Evolutionary conservation across 768 basidiomycete genomes (phyloP), one percentile per base, ranked within the genome.

Genomic region (Tricholoma furcatifolium): DNA sequence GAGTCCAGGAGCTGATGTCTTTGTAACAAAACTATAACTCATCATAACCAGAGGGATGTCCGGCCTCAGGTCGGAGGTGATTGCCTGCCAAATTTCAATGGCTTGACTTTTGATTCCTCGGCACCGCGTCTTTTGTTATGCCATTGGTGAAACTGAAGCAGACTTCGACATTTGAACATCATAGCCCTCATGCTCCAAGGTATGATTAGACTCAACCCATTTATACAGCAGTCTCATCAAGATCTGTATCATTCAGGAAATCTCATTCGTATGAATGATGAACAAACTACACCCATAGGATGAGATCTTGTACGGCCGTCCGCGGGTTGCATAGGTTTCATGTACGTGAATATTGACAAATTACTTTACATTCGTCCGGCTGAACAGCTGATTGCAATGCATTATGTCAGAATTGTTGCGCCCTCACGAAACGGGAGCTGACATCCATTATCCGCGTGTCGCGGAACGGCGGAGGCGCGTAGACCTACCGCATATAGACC

Each of bases 291-390:
- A 18, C 31, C 24, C 18, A 34, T 7, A 40, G n/a, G 34, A 24
- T 23, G 34, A 48, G 42, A 51, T 21, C 49, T 49, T 55, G 49
- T 56, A 36, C 42, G 39, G 21, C 24, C 36, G 47, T n/a, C n/a
- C n/a, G n/a, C 27, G 20, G 35, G 23, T 34, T n/a, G 42, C 38
- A 43, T 39, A 53, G 20, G 44, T 53, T 51, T 47, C 51, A 50
- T 47, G 36, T 24, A 17, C 35, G 24, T 27, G 27, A 27, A 15
- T 39, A 32, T 6, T 51, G 12, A n/a, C 24, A 20, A n/a, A 11
- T 31, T 46, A 10, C 43, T 35, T 45, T 50, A 12, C 23, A n/a
- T n/a, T 14, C 24, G 36, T 23, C 47, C 31, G n/a, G n/a, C 32
- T 18, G 42, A 53, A 47, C 31, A 40, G 51, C n/a, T 27, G 31